phyloP scores from a whole-genome alignment of 495 filamentous ascomycete genomes.

The Letharia lupina region DNA sequence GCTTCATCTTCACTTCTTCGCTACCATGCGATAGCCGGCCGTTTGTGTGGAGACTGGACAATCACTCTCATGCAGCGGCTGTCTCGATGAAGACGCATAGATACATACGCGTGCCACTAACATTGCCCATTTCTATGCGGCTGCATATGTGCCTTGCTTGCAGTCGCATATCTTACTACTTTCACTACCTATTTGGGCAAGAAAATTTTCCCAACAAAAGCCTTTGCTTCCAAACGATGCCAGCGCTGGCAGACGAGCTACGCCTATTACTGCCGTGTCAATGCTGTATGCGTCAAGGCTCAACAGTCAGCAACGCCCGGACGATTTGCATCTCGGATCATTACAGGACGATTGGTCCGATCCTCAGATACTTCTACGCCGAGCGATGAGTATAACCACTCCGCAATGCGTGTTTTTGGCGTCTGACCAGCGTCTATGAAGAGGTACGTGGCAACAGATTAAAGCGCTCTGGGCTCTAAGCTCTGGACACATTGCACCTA shows the following conservation, averaged over 20 bases:
- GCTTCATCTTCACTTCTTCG: not conserved
- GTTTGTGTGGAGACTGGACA: not conserved
- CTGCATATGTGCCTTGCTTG: not conserved
- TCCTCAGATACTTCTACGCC: not conserved
- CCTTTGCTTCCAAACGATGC: not conserved
- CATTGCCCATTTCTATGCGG: not conserved
- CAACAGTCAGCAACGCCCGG: not conserved
- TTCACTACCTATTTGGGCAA: not conserved
- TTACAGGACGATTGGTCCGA: not conserved
- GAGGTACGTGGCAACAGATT: not conserved
- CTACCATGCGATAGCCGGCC: not conserved
- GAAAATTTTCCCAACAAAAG: not conserved
- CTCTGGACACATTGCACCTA: not conserved
- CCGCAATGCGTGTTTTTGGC: not conserved
- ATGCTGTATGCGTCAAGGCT: not conserved
- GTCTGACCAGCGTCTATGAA: not conserved
- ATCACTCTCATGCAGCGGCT: not conserved
- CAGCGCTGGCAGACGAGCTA: not conserved
- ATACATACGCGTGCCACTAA: not conserved
- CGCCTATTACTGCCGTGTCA: not conserved
- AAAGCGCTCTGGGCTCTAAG: not conserved
- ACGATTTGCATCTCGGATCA: not conserved
- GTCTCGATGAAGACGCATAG: conserved; percentile 1
- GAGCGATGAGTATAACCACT: not conserved
- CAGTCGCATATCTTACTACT: not conserved